Evolutionary conservation across 345 rosid genomes (phyloP).

Genomic region (Noccaea caerulescens): DNA sequence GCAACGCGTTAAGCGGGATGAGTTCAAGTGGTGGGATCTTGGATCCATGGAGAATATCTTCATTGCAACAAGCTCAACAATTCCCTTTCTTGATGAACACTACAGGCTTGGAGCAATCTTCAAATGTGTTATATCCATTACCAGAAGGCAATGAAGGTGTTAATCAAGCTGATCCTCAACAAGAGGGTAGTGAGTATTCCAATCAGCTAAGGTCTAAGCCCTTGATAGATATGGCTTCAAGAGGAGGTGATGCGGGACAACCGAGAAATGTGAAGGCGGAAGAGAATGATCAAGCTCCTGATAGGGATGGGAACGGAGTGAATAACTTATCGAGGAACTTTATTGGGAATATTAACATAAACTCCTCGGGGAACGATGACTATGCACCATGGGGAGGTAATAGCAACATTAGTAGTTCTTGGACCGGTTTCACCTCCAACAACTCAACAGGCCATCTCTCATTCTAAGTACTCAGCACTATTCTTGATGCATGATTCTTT

Average conservation of each 20-base stretch:
- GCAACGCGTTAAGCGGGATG: conserved; percentile 32
- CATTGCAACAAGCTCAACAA: conserved; percentile 42
- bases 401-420: conserved; percentile 26
- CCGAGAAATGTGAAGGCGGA: conserved; percentile 34
- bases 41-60: conserved; percentile 42
- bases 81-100: conserved; percentile 43
- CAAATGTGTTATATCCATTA: conserved; percentile 32
- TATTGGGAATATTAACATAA: conserved; percentile 40
- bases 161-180: conserved; percentile 27
- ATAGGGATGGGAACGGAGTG: conserved; percentile 16
- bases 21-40: conserved; percentile 31
- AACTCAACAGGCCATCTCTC: conserved; percentile 43
- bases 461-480: conserved; percentile 31
- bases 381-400: conserved; percentile 45
- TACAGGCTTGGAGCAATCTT: conserved; percentile 31
- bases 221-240: conserved; percentile 33
- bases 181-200: conserved; percentile 24
- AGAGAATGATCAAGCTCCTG: conserved; percentile 36
- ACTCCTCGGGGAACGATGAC: conserved; percentile 18
- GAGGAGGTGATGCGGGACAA: neutral
- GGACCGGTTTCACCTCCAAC: conserved; percentile 40
- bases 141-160: conserved; percentile 32
- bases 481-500: conserved; percentile 40
- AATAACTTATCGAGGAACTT: conserved; percentile 43
- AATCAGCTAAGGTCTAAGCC: conserved; percentile 41